These are phyloP conservation scores for Elaeis guineensis DNA, from an alignment of 176 grass and related monocot species.

Conservation along the genomic window DNA sequence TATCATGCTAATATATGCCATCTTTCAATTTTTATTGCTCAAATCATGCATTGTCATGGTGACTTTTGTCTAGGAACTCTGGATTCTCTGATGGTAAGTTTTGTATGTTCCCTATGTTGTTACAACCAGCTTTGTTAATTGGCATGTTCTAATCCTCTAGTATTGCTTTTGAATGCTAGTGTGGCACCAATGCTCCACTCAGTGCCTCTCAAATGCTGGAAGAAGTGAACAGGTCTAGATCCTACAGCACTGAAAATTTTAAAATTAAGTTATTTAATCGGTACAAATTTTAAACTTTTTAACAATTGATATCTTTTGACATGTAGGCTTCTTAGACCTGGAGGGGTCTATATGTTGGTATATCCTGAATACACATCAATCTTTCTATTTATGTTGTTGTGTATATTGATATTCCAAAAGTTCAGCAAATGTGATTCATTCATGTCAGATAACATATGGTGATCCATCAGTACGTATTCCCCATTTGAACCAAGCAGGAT, in stretches of 20 bases:
- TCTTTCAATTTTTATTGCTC: neutral
- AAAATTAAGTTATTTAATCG: no score
- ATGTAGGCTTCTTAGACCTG: constrained; percentile 58
- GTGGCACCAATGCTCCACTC: constrained; percentile 60
- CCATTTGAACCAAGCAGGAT: constrained; percentile 49
- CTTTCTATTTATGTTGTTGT: neutral
- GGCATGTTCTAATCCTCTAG: constrained; percentile 14
- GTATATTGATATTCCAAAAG: no score
- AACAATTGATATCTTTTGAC: constrained; percentile 4
- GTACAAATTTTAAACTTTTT: constrained; percentile 3
- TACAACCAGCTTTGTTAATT: constrained; percentile 13
- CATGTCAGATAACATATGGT: constrained; percentile 86
- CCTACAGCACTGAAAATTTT: neutral
- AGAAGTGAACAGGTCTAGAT: constrained; percentile 65
- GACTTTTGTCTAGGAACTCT: constrained; percentile 53
- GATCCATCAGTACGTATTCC: constrained; percentile 56
- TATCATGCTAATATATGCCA: neutral
- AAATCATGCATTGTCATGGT: constrained; percentile 1
- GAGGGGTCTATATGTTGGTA: constrained; percentile 83
- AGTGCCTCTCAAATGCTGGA: constrained; percentile 67
- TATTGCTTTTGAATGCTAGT: constrained; percentile 35
- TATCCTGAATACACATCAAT: constrained; percentile 14
- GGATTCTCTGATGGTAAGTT: constrained; percentile 96
- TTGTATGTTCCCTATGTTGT: constrained; percentile 9
- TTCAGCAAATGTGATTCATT: neutral